phyloP scores from a whole-genome alignment of 768 basidiomycete species.

The Boletus tylopilopsis region DNA sequence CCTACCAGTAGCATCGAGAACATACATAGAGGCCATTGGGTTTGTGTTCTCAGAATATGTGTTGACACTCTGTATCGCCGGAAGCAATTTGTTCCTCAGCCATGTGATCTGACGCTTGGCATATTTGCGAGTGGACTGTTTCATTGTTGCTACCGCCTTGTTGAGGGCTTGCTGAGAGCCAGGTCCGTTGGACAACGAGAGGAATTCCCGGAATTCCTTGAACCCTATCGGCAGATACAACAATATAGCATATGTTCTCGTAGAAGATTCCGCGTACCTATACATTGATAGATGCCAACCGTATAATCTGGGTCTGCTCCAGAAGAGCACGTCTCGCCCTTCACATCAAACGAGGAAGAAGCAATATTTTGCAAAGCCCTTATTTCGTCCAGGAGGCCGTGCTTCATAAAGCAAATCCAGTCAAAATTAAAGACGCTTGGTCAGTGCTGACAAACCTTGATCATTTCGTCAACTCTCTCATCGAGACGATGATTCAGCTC shows the following conservation, averaged over 20 bases:
- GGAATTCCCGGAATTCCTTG: conserved; percentile 79
- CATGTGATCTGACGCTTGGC: conserved; percentile 89
- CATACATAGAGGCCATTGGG: conserved; percentile 42
- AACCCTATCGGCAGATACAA: conserved; percentile 56
- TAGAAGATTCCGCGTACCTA: conserved; percentile 49
- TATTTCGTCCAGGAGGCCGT: conserved; percentile 81
- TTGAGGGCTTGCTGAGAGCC: conserved; percentile 42
- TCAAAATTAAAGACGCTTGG: background rate
- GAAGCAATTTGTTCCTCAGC: conserved; percentile 87
- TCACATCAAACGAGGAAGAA: background rate
- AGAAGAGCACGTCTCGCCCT: background rate
- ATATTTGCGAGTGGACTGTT: conserved; percentile 84
- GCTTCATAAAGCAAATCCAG: conserved; percentile 36
- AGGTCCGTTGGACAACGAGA: conserved; percentile 41
- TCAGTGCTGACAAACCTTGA: conserved; percentile 49
- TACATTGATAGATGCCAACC: conserved; percentile 89
- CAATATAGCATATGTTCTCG: conserved; percentile 6
- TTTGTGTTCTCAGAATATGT: conserved; percentile 22
- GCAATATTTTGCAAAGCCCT: conserved; percentile 40
- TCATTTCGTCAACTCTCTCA: conserved; percentile 83
- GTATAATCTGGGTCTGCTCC: conserved; percentile 50
- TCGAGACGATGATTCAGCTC: conserved; percentile 68
- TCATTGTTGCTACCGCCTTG: conserved; percentile 73
- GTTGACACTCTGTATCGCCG: conserved; percentile 55
- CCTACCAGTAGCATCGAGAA: conserved; percentile 69